Conservation (phyloP, 2,329 filamentous ascomycete genomes). For the Pseudogymnoascus sp. region DNA sequence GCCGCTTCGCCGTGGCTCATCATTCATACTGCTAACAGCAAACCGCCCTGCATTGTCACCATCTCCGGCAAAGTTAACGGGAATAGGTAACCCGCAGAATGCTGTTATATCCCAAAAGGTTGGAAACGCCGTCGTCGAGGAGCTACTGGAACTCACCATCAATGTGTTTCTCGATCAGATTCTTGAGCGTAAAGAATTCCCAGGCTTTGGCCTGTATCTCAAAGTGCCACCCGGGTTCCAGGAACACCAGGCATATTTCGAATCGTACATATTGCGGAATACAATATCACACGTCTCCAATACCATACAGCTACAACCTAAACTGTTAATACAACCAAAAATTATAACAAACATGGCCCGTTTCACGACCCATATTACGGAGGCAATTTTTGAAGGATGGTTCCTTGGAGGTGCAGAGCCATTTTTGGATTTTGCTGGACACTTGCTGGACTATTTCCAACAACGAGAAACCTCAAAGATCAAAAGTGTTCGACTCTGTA, state of each 20-base stretch:
- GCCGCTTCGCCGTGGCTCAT: conserved; percentile 71
- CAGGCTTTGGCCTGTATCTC: conserved; percentile 73
- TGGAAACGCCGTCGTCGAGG: conserved; percentile 64
- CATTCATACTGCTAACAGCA: conserved; percentile 79
- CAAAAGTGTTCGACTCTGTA: conserved; percentile 88
- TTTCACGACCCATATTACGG: conserved; percentile 71
- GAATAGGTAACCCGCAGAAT: conserved; percentile 51
- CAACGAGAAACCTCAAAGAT: conserved; percentile 69
- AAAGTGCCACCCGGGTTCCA: conserved; percentile 89
- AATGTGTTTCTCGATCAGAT: conserved; percentile 80
- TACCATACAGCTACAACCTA: conserved; percentile 61
- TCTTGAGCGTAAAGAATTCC: conserved; percentile 79
- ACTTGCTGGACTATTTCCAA: conserved; percentile 80
- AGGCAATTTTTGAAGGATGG: conserved; percentile 93
- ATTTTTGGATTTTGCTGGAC: conserved; percentile 77
- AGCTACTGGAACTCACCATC: conserved; percentile 67
- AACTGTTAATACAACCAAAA: conserved; percentile 68
- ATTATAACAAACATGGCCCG: conserved; percentile 80
- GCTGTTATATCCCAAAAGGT: conserved; percentile 42
- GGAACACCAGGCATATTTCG: conserved; percentile 91
- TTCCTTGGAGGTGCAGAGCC: conserved; percentile 81
- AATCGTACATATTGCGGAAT: conserved; percentile 76
- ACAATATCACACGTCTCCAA: conserved; percentile 64
- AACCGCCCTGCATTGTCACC: conserved; percentile 49
- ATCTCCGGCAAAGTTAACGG: conserved; percentile 54